Evolutionary conservation across 352 stramenopile genomes (phyloP).

Genomic region (Phytophthora pistaciae): DNA sequence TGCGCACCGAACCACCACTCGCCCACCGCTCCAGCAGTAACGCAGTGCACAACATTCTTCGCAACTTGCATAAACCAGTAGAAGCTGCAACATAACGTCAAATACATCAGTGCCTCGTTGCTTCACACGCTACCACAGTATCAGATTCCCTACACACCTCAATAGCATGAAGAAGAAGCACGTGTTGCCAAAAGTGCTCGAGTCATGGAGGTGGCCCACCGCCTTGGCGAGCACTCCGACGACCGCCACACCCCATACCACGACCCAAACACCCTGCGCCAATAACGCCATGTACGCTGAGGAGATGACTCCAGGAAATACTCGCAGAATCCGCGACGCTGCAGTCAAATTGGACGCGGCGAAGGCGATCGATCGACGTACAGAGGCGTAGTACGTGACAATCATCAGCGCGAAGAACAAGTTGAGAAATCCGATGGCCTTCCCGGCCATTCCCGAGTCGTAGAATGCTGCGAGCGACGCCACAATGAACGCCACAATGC

Average conservation of each 20-base stretch:
- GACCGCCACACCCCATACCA: conserved; percentile 82
- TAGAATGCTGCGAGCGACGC: conserved; percentile 67
- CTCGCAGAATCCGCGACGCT: conserved; percentile 72
- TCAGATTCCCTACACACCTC: conserved; percentile 47
- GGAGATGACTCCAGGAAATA: conserved; percentile 79
- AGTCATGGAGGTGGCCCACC: conserved; percentile 57
- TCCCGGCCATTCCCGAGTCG: conserved; percentile 77
- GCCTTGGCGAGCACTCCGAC: conserved; percentile 78
- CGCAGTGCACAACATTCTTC: conserved; percentile 90
- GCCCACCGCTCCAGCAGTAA: conserved; percentile 77
- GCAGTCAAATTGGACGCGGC: conserved; percentile 81
- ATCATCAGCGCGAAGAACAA: conserved; percentile 78
- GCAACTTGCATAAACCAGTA: conserved; percentile 89
- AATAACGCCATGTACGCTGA: conserved; percentile 73
- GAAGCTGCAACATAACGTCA: conserved; percentile 46
- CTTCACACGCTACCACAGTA: background rate
- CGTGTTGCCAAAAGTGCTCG: conserved; percentile 70
- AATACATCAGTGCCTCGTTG: background rate
- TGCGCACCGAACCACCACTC: conserved; percentile 90
- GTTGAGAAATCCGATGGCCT: conserved; percentile 85
- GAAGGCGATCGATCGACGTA: conserved; percentile 80
- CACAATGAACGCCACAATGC: conserved; percentile 64
- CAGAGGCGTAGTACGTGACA: conserved; percentile 69
- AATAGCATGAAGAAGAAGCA: conserved; percentile 89
- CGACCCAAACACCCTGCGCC: conserved; percentile 72